These are phyloP conservation scores for Anthostomella pinea DNA, from an alignment of 2,329 filamentous ascomycete species.

Conservation along the genomic window DNA sequence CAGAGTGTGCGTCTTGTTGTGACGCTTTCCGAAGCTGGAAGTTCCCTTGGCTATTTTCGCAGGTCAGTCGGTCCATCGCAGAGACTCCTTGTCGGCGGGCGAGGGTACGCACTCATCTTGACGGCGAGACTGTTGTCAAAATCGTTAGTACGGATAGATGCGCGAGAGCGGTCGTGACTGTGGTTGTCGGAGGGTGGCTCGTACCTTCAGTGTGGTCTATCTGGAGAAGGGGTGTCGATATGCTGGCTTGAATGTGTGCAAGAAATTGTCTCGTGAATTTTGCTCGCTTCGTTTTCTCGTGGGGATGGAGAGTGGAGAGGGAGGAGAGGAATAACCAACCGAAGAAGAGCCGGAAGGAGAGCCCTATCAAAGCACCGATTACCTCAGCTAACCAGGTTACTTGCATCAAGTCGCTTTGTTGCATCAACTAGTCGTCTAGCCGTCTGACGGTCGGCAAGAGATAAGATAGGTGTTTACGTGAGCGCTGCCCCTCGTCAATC, in stretches of 20 bases:
- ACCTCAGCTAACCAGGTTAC: neutral
- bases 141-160: slow-evolving; percentile 14
- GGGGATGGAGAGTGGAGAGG: too few relatives aligned
- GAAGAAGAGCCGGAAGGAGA: slow-evolving; percentile 26
- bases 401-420: neutral
- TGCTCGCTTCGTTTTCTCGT: slow-evolving; percentile 30
- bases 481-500: too few relatives aligned
- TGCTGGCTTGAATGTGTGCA: slow-evolving; percentile 21
- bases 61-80: slow-evolving; percentile 24
- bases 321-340: slow-evolving; percentile 21
- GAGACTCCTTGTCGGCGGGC: slow-evolving; percentile 10
- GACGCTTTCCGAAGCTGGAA: slow-evolving; percentile 54
- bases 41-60: slow-evolving; percentile 34
- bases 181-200: slow-evolving; percentile 1
- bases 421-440: too few relatives aligned
- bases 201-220: slow-evolving; percentile 26
- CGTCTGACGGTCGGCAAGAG: too few relatives aligned
- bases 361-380: slow-evolving; percentile 15
- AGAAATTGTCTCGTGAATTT: slow-evolving; percentile 23
- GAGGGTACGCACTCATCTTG: slow-evolving; percentile 34
- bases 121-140: slow-evolving; percentile 24
- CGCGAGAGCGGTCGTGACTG: neutral
- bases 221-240: slow-evolving; percentile 19
- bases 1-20: slow-evolving; percentile 98
- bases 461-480: too few relatives aligned